Conservation (phyloP, 495 filamentous ascomycete species). For the Talaromyces proteolyticus region DNA sequence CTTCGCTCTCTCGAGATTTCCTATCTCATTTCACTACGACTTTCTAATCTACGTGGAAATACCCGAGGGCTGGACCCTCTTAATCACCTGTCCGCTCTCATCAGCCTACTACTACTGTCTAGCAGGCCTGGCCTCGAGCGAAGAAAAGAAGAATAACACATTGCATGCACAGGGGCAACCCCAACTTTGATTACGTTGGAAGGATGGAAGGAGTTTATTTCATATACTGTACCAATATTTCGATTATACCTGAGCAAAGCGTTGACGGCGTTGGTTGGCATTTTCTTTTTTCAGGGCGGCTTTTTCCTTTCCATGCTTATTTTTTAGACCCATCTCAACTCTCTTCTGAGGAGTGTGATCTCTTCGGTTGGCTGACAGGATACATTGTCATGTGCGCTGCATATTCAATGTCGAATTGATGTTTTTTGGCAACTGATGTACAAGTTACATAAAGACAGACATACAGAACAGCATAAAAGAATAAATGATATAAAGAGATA, state of each 20-base stretch:
- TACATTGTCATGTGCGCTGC: too few species aligned
- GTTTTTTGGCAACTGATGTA: too few species aligned
- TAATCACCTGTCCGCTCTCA: too few species aligned
- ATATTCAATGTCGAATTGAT: too few species aligned
- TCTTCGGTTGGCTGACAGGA: neutral
- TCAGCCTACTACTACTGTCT: too few species aligned
- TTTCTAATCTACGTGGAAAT: neutral
- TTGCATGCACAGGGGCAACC: neutral
- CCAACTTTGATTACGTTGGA: too few species aligned
- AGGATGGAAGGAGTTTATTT: too few species aligned
- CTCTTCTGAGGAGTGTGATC: neutral
- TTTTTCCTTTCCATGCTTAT: neutral
- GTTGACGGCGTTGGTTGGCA: neutral
- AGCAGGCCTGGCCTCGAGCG: too few species aligned
- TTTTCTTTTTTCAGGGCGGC: neutral
- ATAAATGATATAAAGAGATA: neutral
- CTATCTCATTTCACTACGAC: neutral
- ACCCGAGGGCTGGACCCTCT: neutral
- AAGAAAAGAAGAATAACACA: neutral
- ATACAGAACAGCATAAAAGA: neutral
- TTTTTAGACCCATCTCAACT: constrained; percentile 1
- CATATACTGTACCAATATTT: neutral
- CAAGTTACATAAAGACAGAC: too few species aligned
- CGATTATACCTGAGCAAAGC: too few species aligned
- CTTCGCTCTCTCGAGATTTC: neutral